Base-by-base conservation (phyloP, 2,329 filamentous ascomycete species). In the Penicillium sp. region DNA sequence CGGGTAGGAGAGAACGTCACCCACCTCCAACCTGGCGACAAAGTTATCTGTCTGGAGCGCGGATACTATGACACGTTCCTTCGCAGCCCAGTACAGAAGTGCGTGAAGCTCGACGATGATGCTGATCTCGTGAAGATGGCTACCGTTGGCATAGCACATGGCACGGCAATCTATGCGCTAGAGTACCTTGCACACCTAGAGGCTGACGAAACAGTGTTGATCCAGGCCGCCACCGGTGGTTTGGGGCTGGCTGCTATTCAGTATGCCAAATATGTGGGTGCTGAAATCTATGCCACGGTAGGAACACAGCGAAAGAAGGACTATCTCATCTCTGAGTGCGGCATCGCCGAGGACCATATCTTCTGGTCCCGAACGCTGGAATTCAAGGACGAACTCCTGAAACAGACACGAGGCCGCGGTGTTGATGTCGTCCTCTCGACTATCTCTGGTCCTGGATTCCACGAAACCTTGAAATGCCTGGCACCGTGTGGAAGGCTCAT, bases 1-100 rank as follows among this genome's bases (percentile, higher is more conserved):
- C 19, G 30, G 1, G 53, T 57, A 2, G 53, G 53, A 1, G 18
- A 47, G 3, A 33, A 34, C 7, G 50, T 55, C 2, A 35, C 43
- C 2, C 27, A 31, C 2, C 7, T 57, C 16, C 30, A 29, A 0
- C 22, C 35, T 8, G 54, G 54, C 10, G 43, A 57, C 16, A 40
- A 36, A 16, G 52, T 50, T 5, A 42, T 53, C 22, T 49, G 52
- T 18, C 10, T 53, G 12, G 11, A 30, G 2, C 33, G 29, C 4
- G 48, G 46, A 6, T 12, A 29, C 13, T 14, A 33, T 11, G 37
- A 29, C 27, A 46, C 45, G 10, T 31, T 39, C 33, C 19, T 53
- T 33, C 25, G 22, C 37, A 40, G 37, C n/a, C 37, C 37, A 6
- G 37, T 16, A 11, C 22, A 40, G n/a, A 29, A 14, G 37, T 42